Percentiles rank a stretch among this genome's conserved stretches.
Conservation (phyloP, 306 rosid genomes). For the Lagenaria siceraria region DNA sequence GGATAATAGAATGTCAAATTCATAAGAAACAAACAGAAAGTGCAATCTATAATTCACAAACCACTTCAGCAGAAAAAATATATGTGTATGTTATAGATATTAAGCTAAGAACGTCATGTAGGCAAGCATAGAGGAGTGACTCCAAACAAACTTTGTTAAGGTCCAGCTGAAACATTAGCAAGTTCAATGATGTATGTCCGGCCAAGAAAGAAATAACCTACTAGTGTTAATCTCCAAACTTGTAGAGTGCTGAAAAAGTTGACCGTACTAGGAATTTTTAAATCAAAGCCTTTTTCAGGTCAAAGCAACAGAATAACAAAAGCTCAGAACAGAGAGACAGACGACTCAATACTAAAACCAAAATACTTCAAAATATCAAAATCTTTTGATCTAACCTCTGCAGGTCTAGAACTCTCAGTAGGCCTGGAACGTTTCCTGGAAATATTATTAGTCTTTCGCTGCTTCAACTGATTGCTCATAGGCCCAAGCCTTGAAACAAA, state of each 20-base stretch:
- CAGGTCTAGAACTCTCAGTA: slow-evolving; percentile 36
- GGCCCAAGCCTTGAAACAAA: slow-evolving; percentile 62
- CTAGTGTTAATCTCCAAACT: background rate
- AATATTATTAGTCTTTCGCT: slow-evolving; percentile 21
- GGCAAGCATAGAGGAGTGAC: background rate
- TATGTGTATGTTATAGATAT: background rate
- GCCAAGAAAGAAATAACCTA: background rate
- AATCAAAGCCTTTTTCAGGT: background rate
- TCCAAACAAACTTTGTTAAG: background rate
- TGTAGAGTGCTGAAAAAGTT: background rate
- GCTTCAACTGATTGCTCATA: slow-evolving; percentile 55
- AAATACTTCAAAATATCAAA: background rate
- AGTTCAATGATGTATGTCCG: background rate
- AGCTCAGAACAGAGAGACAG: background rate
- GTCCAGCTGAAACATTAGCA: background rate
- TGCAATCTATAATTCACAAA: background rate
- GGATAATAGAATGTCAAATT: background rate
- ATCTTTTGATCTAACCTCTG: slow-evolving; percentile 34
- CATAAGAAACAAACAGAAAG: background rate
- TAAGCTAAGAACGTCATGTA: background rate
- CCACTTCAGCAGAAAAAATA: background rate
- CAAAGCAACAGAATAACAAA: background rate
- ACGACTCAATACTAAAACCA: background rate
- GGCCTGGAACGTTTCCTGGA: slow-evolving; percentile 28
- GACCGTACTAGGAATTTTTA: too few relatives aligned